Evolutionary conservation across 352 stramenopile species (phyloP), one percentile per base, ranked within the genome.

Genomic region (Pythium utonaiense): DNA sequence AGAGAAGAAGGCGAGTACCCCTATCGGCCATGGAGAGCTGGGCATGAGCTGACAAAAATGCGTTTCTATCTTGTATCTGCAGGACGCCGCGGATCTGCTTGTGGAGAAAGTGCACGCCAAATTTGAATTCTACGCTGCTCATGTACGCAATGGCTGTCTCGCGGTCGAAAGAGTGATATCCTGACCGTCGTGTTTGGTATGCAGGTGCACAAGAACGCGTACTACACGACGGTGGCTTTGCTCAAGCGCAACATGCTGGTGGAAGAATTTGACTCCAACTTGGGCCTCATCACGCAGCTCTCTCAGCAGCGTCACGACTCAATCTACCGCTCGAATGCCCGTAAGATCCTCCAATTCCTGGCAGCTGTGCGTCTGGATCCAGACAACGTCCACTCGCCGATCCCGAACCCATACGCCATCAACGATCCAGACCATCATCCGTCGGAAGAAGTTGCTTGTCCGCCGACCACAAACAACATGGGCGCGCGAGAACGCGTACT

Each of bases 281-380:
- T 95, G 33, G 68, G 78, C 38, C 77, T 80, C 27, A 89, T 95
- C 59, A 93, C 84, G 4, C 81, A 91, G 57, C 76, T 94, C 41
- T 95, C 86, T 1, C 86, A 95, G 60, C 83, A 91, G 66, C 78
- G 84, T 3, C 73, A 90, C 48, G 84, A 93, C 64, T 91, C 79
- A 47, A 89, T 92, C 42, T 93, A 95, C 68, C 71, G 86, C 30
- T 70, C 76, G 0, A 77, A 95, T 62, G 84, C 84, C 2, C 75
- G 86, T 30, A 94, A 94, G 73, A 78, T 95, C 19, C 64, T 95
- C 19, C 83, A 94, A 80, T 64, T 87, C 21, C 76, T 96, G 31
- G 84, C 86, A 19, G 86, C 86, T 19, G 80, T 92, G 42, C 83
- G 83, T 21, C 53, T 93, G 49, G 80, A 95, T 61, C 84, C 82